Percentiles rank a stretch among this genome's conserved stretches.
These are phyloP conservation scores for Calonectria honghensis DNA, from an alignment of 2,329 filamentous ascomycete species.

Conservation along the genomic window DNA sequence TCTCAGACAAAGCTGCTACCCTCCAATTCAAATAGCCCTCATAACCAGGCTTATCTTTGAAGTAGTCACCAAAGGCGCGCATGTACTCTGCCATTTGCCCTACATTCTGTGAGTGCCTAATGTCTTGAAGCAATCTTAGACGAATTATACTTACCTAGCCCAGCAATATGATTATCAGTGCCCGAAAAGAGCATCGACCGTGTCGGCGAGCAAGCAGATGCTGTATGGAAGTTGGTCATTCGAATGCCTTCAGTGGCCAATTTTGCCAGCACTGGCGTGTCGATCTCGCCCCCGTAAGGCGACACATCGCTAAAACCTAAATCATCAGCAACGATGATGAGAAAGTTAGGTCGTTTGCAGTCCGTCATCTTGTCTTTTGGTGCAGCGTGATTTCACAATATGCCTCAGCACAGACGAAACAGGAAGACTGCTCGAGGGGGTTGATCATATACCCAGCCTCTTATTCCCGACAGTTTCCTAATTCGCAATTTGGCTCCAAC, in stretches of 20 bases:
- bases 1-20: slow-evolving; percentile 20
- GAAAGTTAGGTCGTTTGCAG: slow-evolving; percentile 50
- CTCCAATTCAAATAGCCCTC: slow-evolving; percentile 49
- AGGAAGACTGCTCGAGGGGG: no score
- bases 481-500: no score
- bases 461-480: no score
- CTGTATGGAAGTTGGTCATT: slow-evolving; percentile 76
- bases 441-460: no score
- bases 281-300: slow-evolving; percentile 73
- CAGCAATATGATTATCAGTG: slow-evolving; percentile 73
- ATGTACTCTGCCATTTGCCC: no score
- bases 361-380: no score
- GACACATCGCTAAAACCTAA: slow-evolving; percentile 53
- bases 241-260: slow-evolving; percentile 68
- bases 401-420: no score
- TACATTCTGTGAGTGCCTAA: no score
- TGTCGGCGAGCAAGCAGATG: slow-evolving; percentile 75
- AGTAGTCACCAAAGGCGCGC: background rate
- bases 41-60: slow-evolving; percentile 64
- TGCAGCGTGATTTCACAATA: no score
- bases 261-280: slow-evolving; percentile 73
- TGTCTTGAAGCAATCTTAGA: no score
- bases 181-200: slow-evolving; percentile 77
- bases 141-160: slow-evolving; percentile 62
- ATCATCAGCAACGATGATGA: slow-evolving; percentile 55